Conservation (phyloP, 1,139 yeast genomes). For the Zygoascus meyerae region DNA sequence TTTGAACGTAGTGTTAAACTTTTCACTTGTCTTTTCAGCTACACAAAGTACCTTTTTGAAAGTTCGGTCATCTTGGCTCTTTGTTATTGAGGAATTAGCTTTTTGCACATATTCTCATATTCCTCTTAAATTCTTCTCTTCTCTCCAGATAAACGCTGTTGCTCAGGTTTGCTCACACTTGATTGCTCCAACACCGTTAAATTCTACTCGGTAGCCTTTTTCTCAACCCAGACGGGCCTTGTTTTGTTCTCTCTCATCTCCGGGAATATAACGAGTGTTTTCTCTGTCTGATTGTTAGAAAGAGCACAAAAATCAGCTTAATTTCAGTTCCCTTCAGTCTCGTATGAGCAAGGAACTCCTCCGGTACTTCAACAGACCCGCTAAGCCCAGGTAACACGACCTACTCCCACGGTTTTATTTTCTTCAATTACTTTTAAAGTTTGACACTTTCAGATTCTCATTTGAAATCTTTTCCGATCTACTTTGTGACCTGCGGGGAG, state of each 20-base stretch:
- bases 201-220: neutral
- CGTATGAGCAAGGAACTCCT: constrained; percentile 38
- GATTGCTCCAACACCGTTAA: neutral
- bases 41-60: too few relatives aligned
- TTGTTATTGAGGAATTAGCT: too few relatives aligned
- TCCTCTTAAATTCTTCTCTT: too few relatives aligned
- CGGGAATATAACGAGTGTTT: constrained; percentile 11
- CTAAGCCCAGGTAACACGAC: constrained; percentile 39
- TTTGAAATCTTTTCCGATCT: neutral
- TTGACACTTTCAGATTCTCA: neutral
- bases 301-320: constrained; percentile 3
- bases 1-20: too few relatives aligned
- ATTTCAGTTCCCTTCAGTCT: constrained; percentile 14
- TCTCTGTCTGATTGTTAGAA: constrained; percentile 1
- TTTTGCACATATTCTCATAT: too few relatives aligned
- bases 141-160: too few relatives aligned
- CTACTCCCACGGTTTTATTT: constrained; percentile 10
- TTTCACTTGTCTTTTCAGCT: too few relatives aligned
- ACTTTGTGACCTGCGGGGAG: constrained; percentile 2
- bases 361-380: constrained; percentile 37
- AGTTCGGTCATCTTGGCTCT: too few relatives aligned
- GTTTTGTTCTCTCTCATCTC: constrained; percentile 9
- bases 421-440: neutral
- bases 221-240: constrained; percentile 13
- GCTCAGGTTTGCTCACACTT: neutral